phyloP scores from a whole-genome alignment of 352 stramenopile genomes.

The Pythium phragmiticola region DNA sequence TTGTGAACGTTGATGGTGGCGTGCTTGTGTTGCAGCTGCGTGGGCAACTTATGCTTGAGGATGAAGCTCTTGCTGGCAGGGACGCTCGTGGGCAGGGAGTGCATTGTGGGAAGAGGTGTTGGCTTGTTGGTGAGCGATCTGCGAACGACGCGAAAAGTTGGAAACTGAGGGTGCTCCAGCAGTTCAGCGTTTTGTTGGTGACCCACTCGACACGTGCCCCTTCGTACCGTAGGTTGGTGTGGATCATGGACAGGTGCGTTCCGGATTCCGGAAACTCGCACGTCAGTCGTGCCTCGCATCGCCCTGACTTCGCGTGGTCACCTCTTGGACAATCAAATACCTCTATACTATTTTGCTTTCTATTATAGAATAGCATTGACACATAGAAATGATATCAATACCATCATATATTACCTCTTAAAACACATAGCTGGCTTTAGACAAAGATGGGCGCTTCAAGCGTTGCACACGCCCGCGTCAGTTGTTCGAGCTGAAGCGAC shows the following conservation, averaged over 20 bases:
- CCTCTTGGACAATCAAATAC: neutral
- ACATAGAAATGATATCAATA: neutral
- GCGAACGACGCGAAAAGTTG: slow-evolving; percentile 10
- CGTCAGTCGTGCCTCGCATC: slow-evolving; percentile 19
- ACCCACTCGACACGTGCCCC: slow-evolving; percentile 14
- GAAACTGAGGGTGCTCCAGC: slow-evolving; percentile 5
- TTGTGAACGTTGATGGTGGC: neutral
- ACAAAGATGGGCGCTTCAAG: slow-evolving; percentile 13
- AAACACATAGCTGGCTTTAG: neutral
- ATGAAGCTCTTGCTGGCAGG: slow-evolving; percentile 5
- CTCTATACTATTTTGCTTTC: neutral
- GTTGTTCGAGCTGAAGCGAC: slow-evolving; percentile 12
- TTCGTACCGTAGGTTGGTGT: slow-evolving; percentile 11
- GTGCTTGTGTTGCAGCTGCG: slow-evolving; percentile 7
- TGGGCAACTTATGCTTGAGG: slow-evolving; percentile 13
- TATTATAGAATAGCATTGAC: neutral
- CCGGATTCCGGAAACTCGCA: slow-evolving; percentile 18
- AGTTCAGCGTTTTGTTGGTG: neutral
- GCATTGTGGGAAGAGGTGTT: slow-evolving; percentile 11
- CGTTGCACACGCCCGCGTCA: slow-evolving; percentile 13
- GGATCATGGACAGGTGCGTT: slow-evolving; percentile 6
- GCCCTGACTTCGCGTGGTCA: slow-evolving; percentile 12
- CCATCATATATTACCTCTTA: neutral
- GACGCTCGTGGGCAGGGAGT: slow-evolving; percentile 16
- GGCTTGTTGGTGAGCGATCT: neutral